Conservation (phyloP, 305 asterid species). For the Coffea humblotiana region DNA sequence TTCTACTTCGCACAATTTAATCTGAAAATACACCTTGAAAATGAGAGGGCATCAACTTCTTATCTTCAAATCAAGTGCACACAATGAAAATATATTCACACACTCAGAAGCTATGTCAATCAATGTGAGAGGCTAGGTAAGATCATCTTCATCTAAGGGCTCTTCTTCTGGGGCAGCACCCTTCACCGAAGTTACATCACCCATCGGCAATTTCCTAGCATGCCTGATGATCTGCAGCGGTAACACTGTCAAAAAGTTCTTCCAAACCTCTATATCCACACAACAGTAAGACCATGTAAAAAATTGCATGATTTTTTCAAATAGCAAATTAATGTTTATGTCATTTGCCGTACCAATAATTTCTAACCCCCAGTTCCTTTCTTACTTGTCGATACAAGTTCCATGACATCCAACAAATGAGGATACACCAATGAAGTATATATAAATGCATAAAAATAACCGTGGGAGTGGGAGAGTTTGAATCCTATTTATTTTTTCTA, state of each 20-base stretch:
- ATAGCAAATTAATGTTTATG: too few relatives aligned
- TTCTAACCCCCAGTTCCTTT: too few relatives aligned
- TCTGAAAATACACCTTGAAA: conserved; percentile 10
- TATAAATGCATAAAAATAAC: neutral
- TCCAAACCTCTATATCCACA: too few relatives aligned
- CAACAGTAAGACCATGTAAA: too few relatives aligned
- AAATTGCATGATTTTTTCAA: too few relatives aligned
- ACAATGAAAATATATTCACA: conserved; percentile 16
- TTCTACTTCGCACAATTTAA: neutral
- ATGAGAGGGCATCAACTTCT: neutral
- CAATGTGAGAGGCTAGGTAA: conserved; percentile 42
- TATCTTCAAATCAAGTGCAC: neutral
- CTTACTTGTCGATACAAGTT: neutral
- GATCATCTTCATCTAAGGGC: conserved; percentile 88
- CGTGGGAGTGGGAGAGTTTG: neutral
- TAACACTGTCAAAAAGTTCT: neutral
- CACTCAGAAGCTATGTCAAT: neutral
- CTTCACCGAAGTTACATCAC: conserved; percentile 68
- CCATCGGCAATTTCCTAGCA: conserved; percentile 91
- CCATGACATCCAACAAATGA: too few relatives aligned
- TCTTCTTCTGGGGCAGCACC: conserved; percentile 44
- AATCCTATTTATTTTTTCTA: too few relatives aligned
- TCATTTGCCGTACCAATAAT: too few relatives aligned
- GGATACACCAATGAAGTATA: too few relatives aligned
- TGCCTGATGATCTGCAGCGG: conserved; percentile 71